Base-by-base conservation (phyloP, 768 basidiomycete genomes). In the Psilocybe tampanensis region DNA sequence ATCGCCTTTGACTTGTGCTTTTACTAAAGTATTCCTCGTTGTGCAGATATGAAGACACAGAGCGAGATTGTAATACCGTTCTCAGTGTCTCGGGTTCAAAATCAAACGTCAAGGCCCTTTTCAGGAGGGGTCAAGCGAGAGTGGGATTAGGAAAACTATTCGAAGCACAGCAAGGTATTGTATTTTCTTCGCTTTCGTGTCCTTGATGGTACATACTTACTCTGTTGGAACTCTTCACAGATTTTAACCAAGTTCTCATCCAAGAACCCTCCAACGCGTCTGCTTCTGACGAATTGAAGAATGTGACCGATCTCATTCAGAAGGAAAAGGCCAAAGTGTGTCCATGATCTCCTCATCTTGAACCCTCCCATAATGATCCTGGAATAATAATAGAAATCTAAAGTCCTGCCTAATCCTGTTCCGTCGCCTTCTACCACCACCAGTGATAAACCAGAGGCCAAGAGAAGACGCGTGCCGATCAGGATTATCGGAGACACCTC, bases 101-200 rank as follows among this genome's bases (percentile, higher is more conserved):
- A 5, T 74, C 74, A 23, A 94, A 92, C 64, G 84, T 88, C 22
- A 96, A 96, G 61, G 94, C 87, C 0, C 66, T 90, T 32, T 96
- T 90, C 66, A 76, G 94, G 58, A 76, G 93, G 65, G 88, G 81
- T 0, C 88, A 95, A 68, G 92, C 94, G 1, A 75, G 88, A 43
- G 69, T 77, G 12, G 85, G 74, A 3, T 64, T 89, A 60, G 82
- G 75, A 21, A 81, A 80, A 45, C 63, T 85, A 9, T 64, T 71
- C 2, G 88, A 84, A 2, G 93, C 92, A 1, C 76, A 79, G 47
- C 70, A 76, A 63, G 94, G 94, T 88, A 59, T 47, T n/a, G 2
- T 21, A 44, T 26, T 18, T 9, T 6, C 21, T 18, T 47, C 18
- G n/a, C n/a, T n/a, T n/a, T n/a, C n/a, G n/a, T 11, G 29, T 0